phyloP scores from a whole-genome alignment of 1,284 basidiomycete species.

The Neotropicomus parvogracilis region DNA sequence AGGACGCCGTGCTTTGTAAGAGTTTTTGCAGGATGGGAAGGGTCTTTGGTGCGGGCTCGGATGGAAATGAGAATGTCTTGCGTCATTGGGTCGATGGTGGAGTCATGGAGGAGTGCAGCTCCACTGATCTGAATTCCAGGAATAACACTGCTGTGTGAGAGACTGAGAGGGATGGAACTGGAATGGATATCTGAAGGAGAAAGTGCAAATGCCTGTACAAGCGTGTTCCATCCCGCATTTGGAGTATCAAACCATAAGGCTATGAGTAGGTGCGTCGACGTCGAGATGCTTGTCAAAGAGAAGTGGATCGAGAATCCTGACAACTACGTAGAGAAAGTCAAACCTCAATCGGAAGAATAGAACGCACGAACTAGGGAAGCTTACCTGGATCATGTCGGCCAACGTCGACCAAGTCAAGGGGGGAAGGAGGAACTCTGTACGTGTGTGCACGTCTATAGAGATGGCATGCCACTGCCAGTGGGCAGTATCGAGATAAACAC shows the following conservation, averaged over 20 bases:
- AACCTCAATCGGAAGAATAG: not conserved
- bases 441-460: not conserved
- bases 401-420: not conserved
- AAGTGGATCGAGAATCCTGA: not conserved
- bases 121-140: not conserved
- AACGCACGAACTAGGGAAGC: not conserved
- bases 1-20: not conserved
- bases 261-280: not conserved
- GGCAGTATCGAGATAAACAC: no score
- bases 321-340: not conserved
- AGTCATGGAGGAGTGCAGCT: not conserved
- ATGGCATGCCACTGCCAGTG: no score
- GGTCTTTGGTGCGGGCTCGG: not conserved
- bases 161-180: not conserved
- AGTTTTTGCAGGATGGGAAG: not conserved
- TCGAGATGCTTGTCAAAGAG: not conserved
- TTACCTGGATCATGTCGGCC: not conserved
- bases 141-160: not conserved
- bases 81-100: not conserved
- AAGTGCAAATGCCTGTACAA: not conserved
- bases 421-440: not conserved
- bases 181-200: not conserved
- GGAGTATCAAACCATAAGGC: not conserved
- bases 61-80: not conserved
- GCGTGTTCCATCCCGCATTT: no score